These are phyloP conservation scores for Pyrus pyrifolia DNA, from an alignment of 306 rosid species.

Conservation along the genomic window DNA sequence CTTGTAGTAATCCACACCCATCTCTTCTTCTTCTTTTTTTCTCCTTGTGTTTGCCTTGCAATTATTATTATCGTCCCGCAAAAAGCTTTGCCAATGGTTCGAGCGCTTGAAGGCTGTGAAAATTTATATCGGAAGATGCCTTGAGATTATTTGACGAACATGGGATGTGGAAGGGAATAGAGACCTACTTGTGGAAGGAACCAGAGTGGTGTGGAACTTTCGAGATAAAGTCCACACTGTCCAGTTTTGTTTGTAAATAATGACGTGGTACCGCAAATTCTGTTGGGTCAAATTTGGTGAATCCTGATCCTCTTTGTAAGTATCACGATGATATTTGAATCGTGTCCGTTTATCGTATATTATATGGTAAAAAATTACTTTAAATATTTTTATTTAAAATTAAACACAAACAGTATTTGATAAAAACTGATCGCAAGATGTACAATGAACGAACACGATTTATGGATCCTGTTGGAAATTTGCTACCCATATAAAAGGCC, in stretches of 20 bases:
- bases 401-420: too few relatives aligned
- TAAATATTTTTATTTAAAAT: too few relatives aligned
- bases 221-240: not conserved
- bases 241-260: not conserved
- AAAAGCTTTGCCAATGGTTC: not conserved
- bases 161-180: not conserved
- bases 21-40: constrained; percentile 4
- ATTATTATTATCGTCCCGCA: not conserved
- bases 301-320: too few relatives aligned
- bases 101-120: not conserved
- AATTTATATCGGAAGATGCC: not conserved
- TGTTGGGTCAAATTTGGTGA: not conserved
- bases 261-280: not conserved
- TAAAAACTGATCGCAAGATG: accelerated
- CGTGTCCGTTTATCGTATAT: accelerated
- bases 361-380: accelerated
- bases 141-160: not conserved
- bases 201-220: constrained; percentile 59
- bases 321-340: accelerated
- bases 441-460: too few relatives aligned
- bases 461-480: too few relatives aligned
- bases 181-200: constrained; percentile 17
- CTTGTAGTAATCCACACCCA: constrained; percentile 84
- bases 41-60: not conserved
- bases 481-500: too few relatives aligned